Evolutionary conservation across 2,329 filamentous ascomycete genomes (phyloP).

Genomic region (Botrytis tulipae): DNA sequence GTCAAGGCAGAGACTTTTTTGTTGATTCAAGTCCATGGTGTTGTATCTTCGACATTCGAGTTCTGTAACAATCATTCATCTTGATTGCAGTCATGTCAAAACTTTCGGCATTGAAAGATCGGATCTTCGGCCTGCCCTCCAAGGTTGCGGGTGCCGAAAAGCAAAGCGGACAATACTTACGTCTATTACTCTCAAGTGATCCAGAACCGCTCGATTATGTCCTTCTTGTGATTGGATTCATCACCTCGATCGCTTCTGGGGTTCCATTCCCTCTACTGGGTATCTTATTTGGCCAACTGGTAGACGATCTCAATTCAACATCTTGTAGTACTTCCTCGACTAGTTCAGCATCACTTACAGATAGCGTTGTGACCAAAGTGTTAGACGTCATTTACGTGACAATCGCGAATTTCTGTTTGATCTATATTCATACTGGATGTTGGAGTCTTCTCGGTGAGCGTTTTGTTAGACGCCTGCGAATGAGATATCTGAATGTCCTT

Average conservation of each 20-base stretch:
- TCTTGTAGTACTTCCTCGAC: slow-evolving; percentile 36
- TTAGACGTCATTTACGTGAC: slow-evolving; percentile 62
- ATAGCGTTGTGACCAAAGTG: slow-evolving; percentile 46
- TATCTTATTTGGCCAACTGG: slow-evolving; percentile 62
- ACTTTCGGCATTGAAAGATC: slow-evolving; percentile 5
- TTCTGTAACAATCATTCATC: not conserved
- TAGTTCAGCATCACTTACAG: slow-evolving; percentile 6
- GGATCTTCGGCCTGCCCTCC: slow-evolving; percentile 2
- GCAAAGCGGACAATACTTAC: slow-evolving; percentile 12
- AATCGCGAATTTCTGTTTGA: slow-evolving; percentile 59
- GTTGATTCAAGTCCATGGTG: not conserved
- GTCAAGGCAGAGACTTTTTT: not conserved
- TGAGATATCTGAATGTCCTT: slow-evolving; percentile 50
- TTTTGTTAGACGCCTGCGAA: slow-evolving; percentile 52
- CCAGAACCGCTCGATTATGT: slow-evolving; percentile 6
- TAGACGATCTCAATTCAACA: slow-evolving; percentile 59
- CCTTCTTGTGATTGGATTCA: slow-evolving; percentile 6
- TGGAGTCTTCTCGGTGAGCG: slow-evolving; percentile 56
- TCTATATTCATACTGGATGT: slow-evolving; percentile 62
- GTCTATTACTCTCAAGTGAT: slow-evolving; percentile 1
- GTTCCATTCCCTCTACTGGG: slow-evolving; percentile 64
- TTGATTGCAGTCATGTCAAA: slow-evolving; percentile 15
- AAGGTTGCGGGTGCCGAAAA: slow-evolving; percentile 5
- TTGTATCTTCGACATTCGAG: slow-evolving; percentile 1
- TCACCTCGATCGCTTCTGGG: slow-evolving; percentile 49